These are phyloP conservation scores for Gaertneriomyces sp. DNA, from an alignment of 192 early-diverging fungal species.

Conservation along the genomic window DNA sequence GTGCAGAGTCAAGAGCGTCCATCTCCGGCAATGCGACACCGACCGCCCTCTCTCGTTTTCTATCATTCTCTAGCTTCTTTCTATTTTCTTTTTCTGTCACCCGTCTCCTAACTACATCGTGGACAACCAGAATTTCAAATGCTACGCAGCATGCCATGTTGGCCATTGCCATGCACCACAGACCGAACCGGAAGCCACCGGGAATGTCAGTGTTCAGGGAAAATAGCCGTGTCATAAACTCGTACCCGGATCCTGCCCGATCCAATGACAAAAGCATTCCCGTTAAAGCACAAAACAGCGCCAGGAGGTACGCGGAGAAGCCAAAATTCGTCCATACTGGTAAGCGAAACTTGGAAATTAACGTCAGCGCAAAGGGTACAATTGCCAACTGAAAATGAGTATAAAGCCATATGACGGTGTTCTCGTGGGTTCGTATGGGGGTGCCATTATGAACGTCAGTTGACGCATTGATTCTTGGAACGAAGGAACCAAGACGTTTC, in stretches of 20 bases:
- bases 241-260: conserved; percentile 23
- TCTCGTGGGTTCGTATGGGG: conserved; percentile 40
- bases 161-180: conserved; percentile 22
- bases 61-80: conserved; percentile 14
- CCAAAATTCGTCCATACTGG: conserved; percentile 48
- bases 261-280: conserved; percentile 30
- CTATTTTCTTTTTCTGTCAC: conserved; percentile 27
- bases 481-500: background rate
- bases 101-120: conserved; percentile 25
- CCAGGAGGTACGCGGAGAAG: conserved; percentile 27
- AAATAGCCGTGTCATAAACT: conserved; percentile 22
- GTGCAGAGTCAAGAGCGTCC: too few species aligned
- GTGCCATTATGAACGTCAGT: conserved; percentile 14
- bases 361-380: conserved; percentile 28
- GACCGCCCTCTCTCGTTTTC: conserved; percentile 9
- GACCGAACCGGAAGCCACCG: conserved; percentile 24
- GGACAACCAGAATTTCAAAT: conserved; percentile 33
- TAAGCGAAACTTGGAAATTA: conserved; percentile 30
- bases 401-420: conserved; percentile 48
- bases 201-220: conserved; percentile 29
- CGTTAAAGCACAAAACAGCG: conserved; percentile 18
- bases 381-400: conserved; percentile 42
- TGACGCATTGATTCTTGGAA: background rate
- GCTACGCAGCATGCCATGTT: conserved; percentile 20
- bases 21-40: background rate